Conservation (phyloP, 2,329 filamentous ascomycete genomes). For the Sporothrix dimorphospora region DNA sequence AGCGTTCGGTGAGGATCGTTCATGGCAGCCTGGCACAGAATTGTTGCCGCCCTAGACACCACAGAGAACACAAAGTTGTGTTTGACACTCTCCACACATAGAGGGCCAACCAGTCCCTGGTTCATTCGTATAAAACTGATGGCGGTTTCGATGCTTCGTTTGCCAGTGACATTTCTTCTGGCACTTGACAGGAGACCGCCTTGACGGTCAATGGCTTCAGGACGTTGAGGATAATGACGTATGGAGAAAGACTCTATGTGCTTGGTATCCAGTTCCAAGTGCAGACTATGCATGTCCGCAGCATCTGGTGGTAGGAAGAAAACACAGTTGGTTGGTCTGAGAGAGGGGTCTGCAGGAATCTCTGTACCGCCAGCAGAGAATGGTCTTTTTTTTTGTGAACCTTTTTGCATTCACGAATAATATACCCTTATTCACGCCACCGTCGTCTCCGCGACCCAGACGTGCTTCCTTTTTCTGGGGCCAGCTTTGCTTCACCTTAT, state of each 20-base stretch:
- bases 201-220: background rate
- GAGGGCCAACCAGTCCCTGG: background rate
- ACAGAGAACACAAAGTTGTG: background rate
- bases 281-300: background rate
- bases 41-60: background rate
- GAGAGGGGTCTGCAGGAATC: background rate
- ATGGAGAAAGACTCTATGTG: background rate
- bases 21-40: background rate
- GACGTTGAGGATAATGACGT: background rate
- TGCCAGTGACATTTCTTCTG: background rate
- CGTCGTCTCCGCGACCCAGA: no score
- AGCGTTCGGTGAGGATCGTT: background rate
- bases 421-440: background rate
- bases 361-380: background rate
- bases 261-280: background rate
- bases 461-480: no score
- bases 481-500: no score
- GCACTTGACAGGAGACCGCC: background rate
- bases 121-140: background rate
- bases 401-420: background rate
- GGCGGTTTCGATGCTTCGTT: conserved; percentile 9
- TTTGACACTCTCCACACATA: background rate
- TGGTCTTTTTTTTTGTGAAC: no score
- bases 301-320: background rate
- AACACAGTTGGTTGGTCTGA: background rate